These are phyloP conservation scores for Polytrichum formosum DNA, from an alignment of 225 moss, liverwort and hornwort genomes.

Conservation along the genomic window DNA sequence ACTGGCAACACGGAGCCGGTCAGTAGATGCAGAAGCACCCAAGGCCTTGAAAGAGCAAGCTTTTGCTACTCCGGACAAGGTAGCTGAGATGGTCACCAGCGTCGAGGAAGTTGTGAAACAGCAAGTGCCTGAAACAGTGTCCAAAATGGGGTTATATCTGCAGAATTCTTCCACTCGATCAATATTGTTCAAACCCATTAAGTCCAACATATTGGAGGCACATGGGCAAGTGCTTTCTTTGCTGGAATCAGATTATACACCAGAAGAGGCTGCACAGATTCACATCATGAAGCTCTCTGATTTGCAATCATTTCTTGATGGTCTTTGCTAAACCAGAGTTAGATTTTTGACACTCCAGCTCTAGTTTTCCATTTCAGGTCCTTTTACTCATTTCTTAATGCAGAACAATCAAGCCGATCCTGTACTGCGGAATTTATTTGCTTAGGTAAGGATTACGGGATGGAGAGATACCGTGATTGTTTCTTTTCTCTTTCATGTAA, in stretches of 20 bases:
- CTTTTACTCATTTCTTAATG: too few relatives aligned
- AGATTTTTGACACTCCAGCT: too few relatives aligned
- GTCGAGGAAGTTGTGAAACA: constrained; percentile 78
- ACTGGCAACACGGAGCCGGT: constrained; percentile 52
- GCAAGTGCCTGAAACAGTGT: constrained; percentile 70
- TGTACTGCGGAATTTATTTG: too few relatives aligned
- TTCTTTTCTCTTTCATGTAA: too few relatives aligned
- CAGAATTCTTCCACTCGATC: constrained; percentile 79
- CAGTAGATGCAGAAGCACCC: constrained; percentile 46
- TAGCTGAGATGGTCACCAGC: constrained; percentile 78
- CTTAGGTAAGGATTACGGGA: too few relatives aligned
- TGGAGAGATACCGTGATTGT: too few relatives aligned
- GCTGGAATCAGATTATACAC: constrained; percentile 68
- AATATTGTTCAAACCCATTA: constrained; percentile 94
- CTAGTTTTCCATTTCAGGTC: too few relatives aligned
- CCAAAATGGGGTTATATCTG: constrained; percentile 89
- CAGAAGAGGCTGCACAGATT: constrained; percentile 62
- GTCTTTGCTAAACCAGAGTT: constrained; percentile 48
- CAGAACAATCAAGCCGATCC: too few relatives aligned
- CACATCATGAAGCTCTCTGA: constrained; percentile 57
- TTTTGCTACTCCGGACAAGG: constrained; percentile 90
- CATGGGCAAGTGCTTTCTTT: constrained; percentile 79
- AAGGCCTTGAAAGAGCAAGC: constrained; percentile 91
- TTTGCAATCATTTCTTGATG: constrained; percentile 77
- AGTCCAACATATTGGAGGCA: constrained; percentile 91